Conservation (phyloP, 305 asterid genomes). For the Fraxinus albicans region DNA sequence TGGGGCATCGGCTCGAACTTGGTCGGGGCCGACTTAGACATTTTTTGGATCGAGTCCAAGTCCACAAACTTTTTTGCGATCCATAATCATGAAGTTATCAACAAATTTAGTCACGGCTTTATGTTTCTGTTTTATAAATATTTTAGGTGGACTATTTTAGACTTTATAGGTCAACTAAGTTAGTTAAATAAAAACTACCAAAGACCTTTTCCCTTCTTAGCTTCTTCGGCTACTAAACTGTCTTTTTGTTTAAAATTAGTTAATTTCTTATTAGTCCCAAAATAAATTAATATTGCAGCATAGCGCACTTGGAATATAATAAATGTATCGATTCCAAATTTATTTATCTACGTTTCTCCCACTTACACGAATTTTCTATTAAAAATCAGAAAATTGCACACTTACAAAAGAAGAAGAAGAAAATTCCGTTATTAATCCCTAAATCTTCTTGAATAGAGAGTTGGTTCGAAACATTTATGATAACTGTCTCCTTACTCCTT, state of each 20-base stretch:
- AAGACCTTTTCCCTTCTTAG: too few species aligned
- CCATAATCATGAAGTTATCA: too few species aligned
- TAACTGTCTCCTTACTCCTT: neutral
- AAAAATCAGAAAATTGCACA: neutral
- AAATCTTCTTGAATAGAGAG: neutral
- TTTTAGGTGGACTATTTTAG: neutral
- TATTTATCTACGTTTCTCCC: neutral
- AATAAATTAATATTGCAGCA: neutral
- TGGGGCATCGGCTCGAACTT: too few species aligned
- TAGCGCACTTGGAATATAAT: neutral
- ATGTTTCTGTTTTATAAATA: too few species aligned
- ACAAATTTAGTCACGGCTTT: too few species aligned
- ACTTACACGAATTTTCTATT: neutral
- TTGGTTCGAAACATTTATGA: neutral
- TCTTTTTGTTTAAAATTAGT: too few species aligned
- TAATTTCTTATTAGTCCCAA: too few species aligned
- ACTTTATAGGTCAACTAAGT: neutral
- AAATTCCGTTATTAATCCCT: neutral
- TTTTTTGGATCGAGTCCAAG: too few species aligned
- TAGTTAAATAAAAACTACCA: neutral
- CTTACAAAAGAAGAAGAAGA: neutral
- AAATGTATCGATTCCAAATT: neutral
- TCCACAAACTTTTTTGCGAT: too few species aligned
- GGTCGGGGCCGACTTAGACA: too few species aligned
- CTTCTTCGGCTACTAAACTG: neutral